Percentiles rank a stretch among this genome's conserved stretches.
These are phyloP conservation scores for Alliaria petiolata DNA, from an alignment of 345 rosid genomes.

Conservation along the genomic window DNA sequence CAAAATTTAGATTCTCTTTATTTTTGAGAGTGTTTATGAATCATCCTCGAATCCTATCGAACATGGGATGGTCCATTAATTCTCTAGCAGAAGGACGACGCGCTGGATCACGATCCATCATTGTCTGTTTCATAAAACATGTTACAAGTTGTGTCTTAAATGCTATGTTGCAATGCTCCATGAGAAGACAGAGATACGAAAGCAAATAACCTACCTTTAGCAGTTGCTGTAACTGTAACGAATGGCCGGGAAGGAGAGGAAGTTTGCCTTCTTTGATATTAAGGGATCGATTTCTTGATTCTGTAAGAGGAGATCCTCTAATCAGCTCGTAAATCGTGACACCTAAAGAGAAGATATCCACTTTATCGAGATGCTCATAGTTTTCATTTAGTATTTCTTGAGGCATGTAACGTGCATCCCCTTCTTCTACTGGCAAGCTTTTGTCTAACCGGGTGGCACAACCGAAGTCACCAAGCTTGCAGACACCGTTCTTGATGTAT, in stretches of 20 bases:
- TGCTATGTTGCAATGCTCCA: neutral
- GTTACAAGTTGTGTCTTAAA: constrained; percentile 8
- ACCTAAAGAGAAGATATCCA: constrained; percentile 88
- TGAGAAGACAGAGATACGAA: neutral
- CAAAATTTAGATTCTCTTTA: constrained; percentile 14
- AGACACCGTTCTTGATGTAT: constrained; percentile 70
- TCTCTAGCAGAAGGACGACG: constrained; percentile 73
- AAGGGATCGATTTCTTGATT: constrained; percentile 58
- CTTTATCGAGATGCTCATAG: constrained; percentile 84
- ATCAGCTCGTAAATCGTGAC: constrained; percentile 76
- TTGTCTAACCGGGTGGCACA: constrained; percentile 82
- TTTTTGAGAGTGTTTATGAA: neutral
- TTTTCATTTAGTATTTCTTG: constrained; percentile 91
- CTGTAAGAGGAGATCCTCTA: constrained; percentile 73
- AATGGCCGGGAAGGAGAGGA: constrained; percentile 85
- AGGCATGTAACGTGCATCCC: constrained; percentile 99
- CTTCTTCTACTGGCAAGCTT: constrained; percentile 91
- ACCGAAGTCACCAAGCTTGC: constrained; percentile 96
- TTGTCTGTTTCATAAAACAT: constrained; percentile 46
- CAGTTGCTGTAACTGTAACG: constrained; percentile 79
- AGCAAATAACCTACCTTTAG: constrained; percentile 58
- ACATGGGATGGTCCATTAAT: constrained; percentile 60
- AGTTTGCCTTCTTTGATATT: constrained; percentile 82
- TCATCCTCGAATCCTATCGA: constrained; percentile 42
- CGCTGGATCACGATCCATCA: constrained; percentile 78